Evolutionary conservation across 805 yeast genomes (phyloP).

Genomic region (Wickerhamomyces strasburgensis): DNA sequence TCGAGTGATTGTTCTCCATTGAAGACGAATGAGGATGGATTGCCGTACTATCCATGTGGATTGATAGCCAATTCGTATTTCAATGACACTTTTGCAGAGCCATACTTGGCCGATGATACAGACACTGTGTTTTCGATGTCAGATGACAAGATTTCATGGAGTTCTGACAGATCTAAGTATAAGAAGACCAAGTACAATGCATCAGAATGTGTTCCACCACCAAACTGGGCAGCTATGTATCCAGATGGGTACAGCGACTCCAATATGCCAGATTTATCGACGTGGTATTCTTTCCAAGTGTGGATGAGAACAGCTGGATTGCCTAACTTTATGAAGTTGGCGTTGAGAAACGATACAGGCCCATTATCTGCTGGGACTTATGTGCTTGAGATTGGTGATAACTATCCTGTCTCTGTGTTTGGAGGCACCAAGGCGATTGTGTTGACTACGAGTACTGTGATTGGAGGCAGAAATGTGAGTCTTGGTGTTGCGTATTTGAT

Average conservation of each 20-base stretch:
- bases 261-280: conserved; percentile 70
- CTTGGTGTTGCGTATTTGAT: conserved; percentile 81
- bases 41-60: conserved; percentile 88
- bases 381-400: conserved; percentile 57
- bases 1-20: conserved; percentile 60
- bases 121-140: conserved; percentile 16
- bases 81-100: conserved; percentile 75
- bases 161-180: conserved; percentile 66
- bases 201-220: conserved; percentile 84
- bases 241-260: conserved; percentile 88
- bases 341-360: conserved; percentile 62
- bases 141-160: conserved; percentile 76
- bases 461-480: conserved; percentile 85
- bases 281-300: conserved; percentile 83
- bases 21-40: conserved; percentile 44
- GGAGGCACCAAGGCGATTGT: conserved; percentile 89
- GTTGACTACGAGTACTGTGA: conserved; percentile 71
- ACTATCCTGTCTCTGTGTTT: conserved; percentile 76
- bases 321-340: conserved; percentile 77
- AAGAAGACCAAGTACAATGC: conserved; percentile 66
- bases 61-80: conserved; percentile 88
- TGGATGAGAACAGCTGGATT: conserved; percentile 98
- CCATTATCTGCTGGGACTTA: conserved; percentile 64
- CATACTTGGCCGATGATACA: conserved; percentile 26
- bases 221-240: conserved; percentile 73